Evolutionary conservation across 306 rosid genomes (phyloP), one percentile per base, ranked within the genome.

Genomic region (Glycyrrhiza uralensis): DNA sequence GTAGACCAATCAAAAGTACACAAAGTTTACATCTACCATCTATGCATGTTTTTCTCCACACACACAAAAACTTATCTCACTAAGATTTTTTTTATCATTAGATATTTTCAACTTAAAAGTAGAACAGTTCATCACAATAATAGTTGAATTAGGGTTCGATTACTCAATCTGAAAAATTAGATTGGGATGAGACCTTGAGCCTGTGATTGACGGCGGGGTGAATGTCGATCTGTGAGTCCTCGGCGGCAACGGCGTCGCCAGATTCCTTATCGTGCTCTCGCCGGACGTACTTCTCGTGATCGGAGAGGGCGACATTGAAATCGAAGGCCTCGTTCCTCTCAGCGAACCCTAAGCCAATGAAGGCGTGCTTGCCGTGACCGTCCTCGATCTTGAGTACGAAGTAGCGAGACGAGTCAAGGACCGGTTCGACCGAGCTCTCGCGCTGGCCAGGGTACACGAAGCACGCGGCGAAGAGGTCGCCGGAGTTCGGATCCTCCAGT

Each of bases 381-480:
- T 95, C 97, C 85, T 95, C 99, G 90, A 95, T 91, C 93, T 86
- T 91, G 62, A 95, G 88, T 47, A 95, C 99, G 78, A 95, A 95
- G 85, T 91, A 95, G 1, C 99, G 85, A 9, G 99, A 95, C 11
- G 99, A 95, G 76, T 95, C 99, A 26, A 95, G 96, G 7, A 90
- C 96, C 26, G 99, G 87, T 74, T 95, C 99, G 0, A 95, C 97
- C 3, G 97, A 69, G 76, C 32, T 74, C 24, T 95, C 99, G 23
- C 99, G 93, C 83, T 89, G 96, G 9, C 96, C 99, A 0, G 99
- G 96, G 46, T 44, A 64, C 2, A 95, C 93, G 35, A 91, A 95
- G 61, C 99, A 95, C 18, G 99, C 97, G 17, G 99, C 99, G 66
- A 95, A 95, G 17, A 95, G 92, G 50, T 95, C 99, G 17, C 90